A percentile compares a stretch with the other conserved stretches of the same genome.
Evolutionary conservation across 495 filamentous ascomycete species (phyloP).

Genomic region (Tuber brumale): DNA sequence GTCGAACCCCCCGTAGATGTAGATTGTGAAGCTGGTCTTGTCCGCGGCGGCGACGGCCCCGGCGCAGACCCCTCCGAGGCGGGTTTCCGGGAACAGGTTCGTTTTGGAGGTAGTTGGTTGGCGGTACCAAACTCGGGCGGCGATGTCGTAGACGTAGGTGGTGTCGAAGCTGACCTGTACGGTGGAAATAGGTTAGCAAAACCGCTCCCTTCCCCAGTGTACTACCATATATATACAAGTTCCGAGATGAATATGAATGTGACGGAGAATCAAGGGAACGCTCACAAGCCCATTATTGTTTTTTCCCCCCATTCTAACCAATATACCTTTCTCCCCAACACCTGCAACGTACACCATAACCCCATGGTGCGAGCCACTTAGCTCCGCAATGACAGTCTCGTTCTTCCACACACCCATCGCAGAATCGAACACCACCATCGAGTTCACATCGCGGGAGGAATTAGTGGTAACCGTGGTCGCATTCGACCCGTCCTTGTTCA

Average conservation of each 20-base stretch:
- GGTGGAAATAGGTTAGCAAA: neutral
- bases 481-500: neutral
- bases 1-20: neutral
- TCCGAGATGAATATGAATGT: neutral
- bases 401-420: neutral
- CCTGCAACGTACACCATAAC: slow-evolving; percentile 41
- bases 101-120: neutral
- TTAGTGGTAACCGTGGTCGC: too few species aligned
- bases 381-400: neutral
- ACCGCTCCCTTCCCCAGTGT: neutral
- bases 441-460: neutral
- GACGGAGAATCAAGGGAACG: neutral
- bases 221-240: neutral
- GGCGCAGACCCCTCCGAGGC: neutral
- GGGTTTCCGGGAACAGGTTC: neutral
- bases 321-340: slow-evolving; percentile 42
- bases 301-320: slow-evolving; percentile 45
- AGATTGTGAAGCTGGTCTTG: slow-evolving; percentile 1
- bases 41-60: neutral
- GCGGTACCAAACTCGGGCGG: neutral
- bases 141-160: neutral
- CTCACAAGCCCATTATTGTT: neutral
- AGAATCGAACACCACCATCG: neutral
- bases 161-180: neutral
- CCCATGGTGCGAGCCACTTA: neutral